Evolutionary conservation across 805 yeast genomes (phyloP).

Genomic region (Saccharomycopsis selenospora): DNA sequence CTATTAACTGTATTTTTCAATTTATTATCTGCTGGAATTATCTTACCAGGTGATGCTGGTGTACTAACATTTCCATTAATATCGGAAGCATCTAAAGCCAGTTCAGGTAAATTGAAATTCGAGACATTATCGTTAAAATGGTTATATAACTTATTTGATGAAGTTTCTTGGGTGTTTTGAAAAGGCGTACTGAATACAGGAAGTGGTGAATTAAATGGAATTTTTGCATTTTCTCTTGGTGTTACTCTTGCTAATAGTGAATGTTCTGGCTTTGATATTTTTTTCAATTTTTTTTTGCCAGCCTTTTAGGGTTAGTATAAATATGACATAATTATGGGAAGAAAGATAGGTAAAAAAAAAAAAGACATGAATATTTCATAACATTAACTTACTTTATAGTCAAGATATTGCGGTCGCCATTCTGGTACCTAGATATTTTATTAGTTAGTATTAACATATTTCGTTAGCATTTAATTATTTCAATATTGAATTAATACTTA

Average conservation of each 20-base stretch:
- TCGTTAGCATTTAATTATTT: too few species aligned
- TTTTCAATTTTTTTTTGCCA: constrained; percentile 49
- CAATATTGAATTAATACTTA: constrained; percentile 12
- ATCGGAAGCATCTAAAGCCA: background rate
- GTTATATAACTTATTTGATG: background rate
- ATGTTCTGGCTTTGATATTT: constrained; percentile 24
- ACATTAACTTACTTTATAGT: constrained; percentile 28
- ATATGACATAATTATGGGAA: background rate
- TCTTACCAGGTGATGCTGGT: constrained; percentile 6
- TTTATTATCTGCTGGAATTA: constrained; percentile 18
- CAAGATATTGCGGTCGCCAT: constrained; percentile 36
- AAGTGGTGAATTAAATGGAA: constrained; percentile 17
- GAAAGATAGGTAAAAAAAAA: too few species aligned
- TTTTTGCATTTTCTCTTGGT: constrained; percentile 9
- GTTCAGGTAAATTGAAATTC: constrained; percentile 5
- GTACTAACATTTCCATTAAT: constrained; percentile 19
- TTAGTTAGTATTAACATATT: too few species aligned
- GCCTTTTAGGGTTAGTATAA: constrained; percentile 20
- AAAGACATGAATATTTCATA: too few species aligned
- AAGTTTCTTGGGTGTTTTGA: background rate
- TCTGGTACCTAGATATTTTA: constrained; percentile 35
- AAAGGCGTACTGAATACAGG: constrained; percentile 1
- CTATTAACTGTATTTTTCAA: constrained; percentile 6
- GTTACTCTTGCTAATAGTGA: background rate
- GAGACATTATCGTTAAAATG: background rate